Base-by-base conservation (phyloP, 129 eudicot species). In the Tagetes patula region DNA sequence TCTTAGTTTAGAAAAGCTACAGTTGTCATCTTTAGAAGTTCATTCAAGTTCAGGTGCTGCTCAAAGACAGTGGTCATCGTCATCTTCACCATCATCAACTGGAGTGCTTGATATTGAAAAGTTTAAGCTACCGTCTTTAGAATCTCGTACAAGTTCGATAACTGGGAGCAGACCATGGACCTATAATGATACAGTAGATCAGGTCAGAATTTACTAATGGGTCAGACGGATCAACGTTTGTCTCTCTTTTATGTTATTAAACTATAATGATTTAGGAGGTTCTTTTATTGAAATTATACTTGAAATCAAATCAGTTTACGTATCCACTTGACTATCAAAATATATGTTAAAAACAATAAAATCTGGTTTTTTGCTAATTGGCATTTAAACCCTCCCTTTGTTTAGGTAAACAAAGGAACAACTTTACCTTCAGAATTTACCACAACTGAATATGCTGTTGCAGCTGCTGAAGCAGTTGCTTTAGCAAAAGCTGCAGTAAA, bases 401-500 rank as follows among this genome's bases (percentile, higher is more conserved):
- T 67, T 72, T 88, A 92, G 91, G 87, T 79, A 70, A 71, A 68
- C 53, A 81, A 72, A 68, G 86, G 84, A 73, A 53, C 85, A 64
- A 78, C 81, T 41, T 81, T 77, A 61, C 83, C 88, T 43, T 78
- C 84, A 42, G 87, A 84, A 70, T 79, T 83, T 64, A 77, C 70
- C 61, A 81, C 90, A 38, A 76, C 69, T 49, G 94, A 94, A 69
- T 87, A 94, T 66, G 83, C 93, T 11, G 93, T 91, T 6, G 97
- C 96, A 54, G 96, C 97, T 49, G 85, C 97, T 73, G 99, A 94
- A 86, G 97, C 97, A 67, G 77, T 94, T 77, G 88, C 97, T 27
- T 79, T 94, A 75, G 97, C 99, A 56, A 88, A 67, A 67, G 91
- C 91, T 64, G 97, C 99, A 30, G 87, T 85, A 38, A 82, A 82